Base-by-base conservation (phyloP, 1,284 basidiomycete genomes). In the Ganoderma leucocontextum region DNA sequence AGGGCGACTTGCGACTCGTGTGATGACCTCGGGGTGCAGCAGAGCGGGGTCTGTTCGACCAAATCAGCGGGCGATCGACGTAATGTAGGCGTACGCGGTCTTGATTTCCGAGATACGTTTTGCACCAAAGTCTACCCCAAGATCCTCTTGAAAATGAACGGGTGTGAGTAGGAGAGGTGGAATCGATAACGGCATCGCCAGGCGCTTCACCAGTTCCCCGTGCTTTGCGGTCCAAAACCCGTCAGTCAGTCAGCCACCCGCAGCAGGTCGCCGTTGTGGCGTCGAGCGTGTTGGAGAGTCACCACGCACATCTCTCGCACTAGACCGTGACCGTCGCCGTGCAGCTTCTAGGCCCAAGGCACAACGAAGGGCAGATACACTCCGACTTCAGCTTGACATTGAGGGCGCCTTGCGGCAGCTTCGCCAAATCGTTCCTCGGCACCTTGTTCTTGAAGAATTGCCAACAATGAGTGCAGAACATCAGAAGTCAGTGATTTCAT, bases 221-320 rank as follows among this genome's bases (percentile, higher is more conserved):
- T 4, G 29, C 17, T 17, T 33, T 55, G 12, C 52, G 52, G 52
- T 35, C 33, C 13, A 55, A 15, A 33, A 8, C 29, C 52, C 52
- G 33, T 55, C 29, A 29, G 15, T 13, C 47, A 25, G 52, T 53
- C 25, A 52, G 52, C 29, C 52, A 33, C 29, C 33, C 38, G 38
- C n/a, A 22, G 58, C 58, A 41, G 55, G 58, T 41, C 58, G 22
- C 36, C 58, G 8, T 60, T 60, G 58, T 60, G 58, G 58, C 58
- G 58, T 60, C 36, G 38, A 60, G n/a, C 58, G 22, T 39, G 58
- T 25, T 41, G 38, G 58, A 13, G 22, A 41, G n/a, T 25, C 53
- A 35, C 12, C 53, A 17, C 17, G 29, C 17, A 55, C 53, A 22
- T 55, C 53, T 17, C 2, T 35, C 33, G 29, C 33, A 55, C 53